Percentiles rank a stretch among this genome's conserved stretches.
phyloP scores from a whole-genome alignment of 106 monocot genomes.

The Cymbidium sinense region DNA sequence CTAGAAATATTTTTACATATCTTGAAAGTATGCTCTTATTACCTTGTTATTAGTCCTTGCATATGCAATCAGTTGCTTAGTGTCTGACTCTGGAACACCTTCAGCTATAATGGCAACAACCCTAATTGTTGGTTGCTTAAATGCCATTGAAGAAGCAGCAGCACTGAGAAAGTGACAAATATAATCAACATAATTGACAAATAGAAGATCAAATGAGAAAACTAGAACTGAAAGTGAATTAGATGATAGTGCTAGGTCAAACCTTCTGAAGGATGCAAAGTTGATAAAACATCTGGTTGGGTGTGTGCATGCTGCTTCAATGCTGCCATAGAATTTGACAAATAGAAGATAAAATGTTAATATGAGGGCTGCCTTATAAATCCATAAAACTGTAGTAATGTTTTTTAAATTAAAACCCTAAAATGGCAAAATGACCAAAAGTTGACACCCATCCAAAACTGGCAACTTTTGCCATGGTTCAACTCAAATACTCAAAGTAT shows the following conservation, averaged over 20 bases:
- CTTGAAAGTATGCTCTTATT: neutral
- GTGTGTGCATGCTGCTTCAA: constrained; percentile 90
- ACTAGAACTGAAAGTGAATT: neutral
- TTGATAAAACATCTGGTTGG: constrained; percentile 99
- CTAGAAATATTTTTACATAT: neutral
- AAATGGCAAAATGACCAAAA: neutral
- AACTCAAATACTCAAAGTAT: neutral
- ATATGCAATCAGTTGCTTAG: constrained; percentile 59
- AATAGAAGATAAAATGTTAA: constrained; percentile 3
- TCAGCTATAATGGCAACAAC: constrained; percentile 73
- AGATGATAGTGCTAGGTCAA: neutral
- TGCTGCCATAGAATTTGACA: constrained; percentile 32
- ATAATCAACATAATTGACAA: neutral
- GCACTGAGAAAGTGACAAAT: constrained; percentile 44
- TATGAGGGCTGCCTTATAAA: neutral
- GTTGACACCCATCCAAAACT: neutral
- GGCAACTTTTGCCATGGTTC: neutral
- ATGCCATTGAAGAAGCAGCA: constrained; percentile 62
- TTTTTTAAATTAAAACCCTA: neutral
- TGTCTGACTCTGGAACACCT: constrained; percentile 68
- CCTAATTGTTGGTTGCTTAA: constrained; percentile 63
- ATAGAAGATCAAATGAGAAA: neutral
- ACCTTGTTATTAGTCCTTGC: constrained; percentile 76
- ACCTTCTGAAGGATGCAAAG: constrained; percentile 98
- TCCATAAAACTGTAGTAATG: neutral